These are phyloP conservation scores for Hypholoma fasciculare DNA, from an alignment of 768 basidiomycete genomes.

Conservation along the genomic window DNA sequence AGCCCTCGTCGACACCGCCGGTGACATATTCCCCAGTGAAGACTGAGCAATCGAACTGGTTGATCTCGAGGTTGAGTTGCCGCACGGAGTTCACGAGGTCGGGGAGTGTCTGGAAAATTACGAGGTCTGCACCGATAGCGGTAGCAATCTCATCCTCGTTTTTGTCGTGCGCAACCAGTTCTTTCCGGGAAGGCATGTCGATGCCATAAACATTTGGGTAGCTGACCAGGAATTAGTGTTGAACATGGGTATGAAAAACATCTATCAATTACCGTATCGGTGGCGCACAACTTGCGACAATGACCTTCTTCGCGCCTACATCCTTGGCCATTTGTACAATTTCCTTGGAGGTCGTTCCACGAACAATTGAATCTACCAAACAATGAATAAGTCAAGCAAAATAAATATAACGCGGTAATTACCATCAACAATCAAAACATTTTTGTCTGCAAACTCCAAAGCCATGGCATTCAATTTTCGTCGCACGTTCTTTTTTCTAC, in stretches of 20 bases:
- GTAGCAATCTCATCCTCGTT: slow-evolving; percentile 69
- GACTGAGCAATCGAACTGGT: slow-evolving; percentile 92
- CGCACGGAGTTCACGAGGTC: slow-evolving; percentile 87
- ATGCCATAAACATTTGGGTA: slow-evolving; percentile 98
- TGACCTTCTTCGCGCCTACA: slow-evolving; percentile 94
- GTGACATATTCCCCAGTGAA: slow-evolving; percentile 98
- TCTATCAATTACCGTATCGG: slow-evolving; percentile 74
- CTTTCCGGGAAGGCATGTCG: slow-evolving; percentile 96
- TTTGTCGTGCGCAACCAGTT: slow-evolving; percentile 86
- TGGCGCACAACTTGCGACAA: slow-evolving; percentile 96
- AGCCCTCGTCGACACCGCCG: slow-evolving; percentile 84
- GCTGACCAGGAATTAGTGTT: slow-evolving; percentile 34
- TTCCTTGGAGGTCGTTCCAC: slow-evolving; percentile 97
- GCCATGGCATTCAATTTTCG: slow-evolving; percentile 98
- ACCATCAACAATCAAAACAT: slow-evolving; percentile 96
- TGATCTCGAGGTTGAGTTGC: slow-evolving; percentile 77
- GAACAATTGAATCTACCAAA: slow-evolving; percentile 88
- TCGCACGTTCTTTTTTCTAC: slow-evolving; percentile 89
- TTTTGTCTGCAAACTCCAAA: slow-evolving; percentile 89
- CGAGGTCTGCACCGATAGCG: slow-evolving; percentile 91
- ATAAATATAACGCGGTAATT: slow-evolving; percentile 16
- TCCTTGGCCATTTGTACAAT: slow-evolving; percentile 99
- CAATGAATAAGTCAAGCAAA: neutral
- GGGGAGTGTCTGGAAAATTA: slow-evolving; percentile 91
- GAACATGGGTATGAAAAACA: neutral